A percentile compares a stretch with the other conserved stretches of the same genome.
These are phyloP conservation scores for Musa schizocarpa DNA, from an alignment of 176 grass and related monocot genomes.

Conservation along the genomic window DNA sequence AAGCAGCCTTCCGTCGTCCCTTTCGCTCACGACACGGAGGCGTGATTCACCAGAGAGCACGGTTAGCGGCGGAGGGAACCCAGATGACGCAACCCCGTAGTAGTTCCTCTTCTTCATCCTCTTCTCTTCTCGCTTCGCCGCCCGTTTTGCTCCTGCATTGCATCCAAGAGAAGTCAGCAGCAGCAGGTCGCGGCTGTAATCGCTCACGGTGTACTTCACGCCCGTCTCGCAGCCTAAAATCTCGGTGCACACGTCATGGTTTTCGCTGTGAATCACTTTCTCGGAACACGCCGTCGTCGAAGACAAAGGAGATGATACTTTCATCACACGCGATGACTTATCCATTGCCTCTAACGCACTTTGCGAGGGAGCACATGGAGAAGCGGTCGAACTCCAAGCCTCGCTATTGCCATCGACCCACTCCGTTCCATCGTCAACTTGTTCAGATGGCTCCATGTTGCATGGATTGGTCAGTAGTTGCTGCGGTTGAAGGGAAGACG, in stretches of 20 bases:
- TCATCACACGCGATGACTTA: neutral
- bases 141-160: neutral
- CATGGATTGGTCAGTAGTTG: no score
- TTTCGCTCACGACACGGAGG: constrained; percentile 41
- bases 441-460: no score
- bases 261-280: constrained; percentile 21
- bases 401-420: no score
- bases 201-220: constrained; percentile 25
- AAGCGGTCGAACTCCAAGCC: neutral
- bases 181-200: constrained; percentile 18
- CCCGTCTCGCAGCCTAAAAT: constrained; percentile 72
- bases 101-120: constrained; percentile 6
- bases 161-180: neutral
- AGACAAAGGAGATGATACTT: constrained; percentile 25
- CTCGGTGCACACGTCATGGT: constrained; percentile 67
- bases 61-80: constrained; percentile 49
- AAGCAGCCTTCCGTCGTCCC: constrained; percentile 45
- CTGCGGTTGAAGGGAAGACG: no score
- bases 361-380: neutral
- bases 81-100: neutral
- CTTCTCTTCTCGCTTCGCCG: constrained; percentile 10
- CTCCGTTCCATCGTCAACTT: no score
- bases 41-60: constrained; percentile 35
- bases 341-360: no score
- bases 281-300: no score